These are phyloP conservation scores for Neurospora sp. DNA, from an alignment of 495 filamentous ascomycete species.

Conservation along the genomic window DNA sequence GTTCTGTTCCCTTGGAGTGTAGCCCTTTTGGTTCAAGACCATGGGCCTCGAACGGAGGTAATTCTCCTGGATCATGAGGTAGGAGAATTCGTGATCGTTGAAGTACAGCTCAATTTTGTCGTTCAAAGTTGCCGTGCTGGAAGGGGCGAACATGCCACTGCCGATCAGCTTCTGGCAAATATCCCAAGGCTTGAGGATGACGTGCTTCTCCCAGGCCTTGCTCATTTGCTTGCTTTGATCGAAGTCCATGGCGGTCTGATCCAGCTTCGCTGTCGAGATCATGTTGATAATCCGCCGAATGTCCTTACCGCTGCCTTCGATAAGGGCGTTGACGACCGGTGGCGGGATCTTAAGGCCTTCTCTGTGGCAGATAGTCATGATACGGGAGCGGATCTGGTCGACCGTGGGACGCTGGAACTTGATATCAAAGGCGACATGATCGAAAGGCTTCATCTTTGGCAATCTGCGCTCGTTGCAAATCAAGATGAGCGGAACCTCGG, in stretches of 20 bases:
- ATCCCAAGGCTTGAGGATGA: constrained; percentile 95
- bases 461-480: constrained; percentile 92
- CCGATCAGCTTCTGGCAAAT: constrained; percentile 88
- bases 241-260: constrained; percentile 66
- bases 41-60: constrained; percentile 76
- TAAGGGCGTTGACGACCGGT: constrained; percentile 84
- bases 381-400: constrained; percentile 76
- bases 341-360: constrained; percentile 80
- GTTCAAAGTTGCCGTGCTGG: constrained; percentile 75
- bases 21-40: constrained; percentile 46
- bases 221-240: constrained; percentile 84
- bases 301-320: constrained; percentile 88
- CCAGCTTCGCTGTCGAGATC: constrained; percentile 86
- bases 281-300: constrained; percentile 99
- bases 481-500: constrained; percentile 86
- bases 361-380: constrained; percentile 89
- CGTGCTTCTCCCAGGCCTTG: constrained; percentile 96
- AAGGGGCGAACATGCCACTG: constrained; percentile 71
- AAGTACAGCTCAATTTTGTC: constrained; percentile 99
- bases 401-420: constrained; percentile 82
- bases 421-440: constrained; percentile 70
- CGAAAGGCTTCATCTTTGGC: constrained; percentile 98
- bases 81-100: constrained; percentile 96
- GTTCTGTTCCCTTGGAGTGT: constrained; percentile 47
- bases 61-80: constrained; percentile 96